Conservation (phyloP, 1,139 yeast species). For the Debaryomyces sp. region DNA sequence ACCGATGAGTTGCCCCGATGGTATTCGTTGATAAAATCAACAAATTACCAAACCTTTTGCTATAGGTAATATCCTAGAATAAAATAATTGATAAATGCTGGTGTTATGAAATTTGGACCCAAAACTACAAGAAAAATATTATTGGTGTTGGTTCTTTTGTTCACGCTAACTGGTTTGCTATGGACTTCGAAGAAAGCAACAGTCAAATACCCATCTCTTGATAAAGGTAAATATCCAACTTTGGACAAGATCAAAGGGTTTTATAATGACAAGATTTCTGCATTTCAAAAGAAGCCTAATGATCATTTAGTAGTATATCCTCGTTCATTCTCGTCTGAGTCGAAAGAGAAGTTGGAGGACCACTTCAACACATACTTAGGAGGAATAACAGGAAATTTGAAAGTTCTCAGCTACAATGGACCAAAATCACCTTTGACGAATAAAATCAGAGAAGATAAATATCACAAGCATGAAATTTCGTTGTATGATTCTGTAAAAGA, state of each 20-base stretch:
- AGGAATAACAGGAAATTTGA: conserved; percentile 4
- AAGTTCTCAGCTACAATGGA: conserved; percentile 17
- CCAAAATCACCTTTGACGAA: conserved; percentile 9
- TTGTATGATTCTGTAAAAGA: conserved; percentile 22
- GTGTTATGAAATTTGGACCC: background rate
- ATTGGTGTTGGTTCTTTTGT: background rate
- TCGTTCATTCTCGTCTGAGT: background rate
- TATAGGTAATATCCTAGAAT: no score
- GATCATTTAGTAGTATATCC: conserved; percentile 1
- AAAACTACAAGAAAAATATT: background rate
- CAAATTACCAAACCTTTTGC: background rate
- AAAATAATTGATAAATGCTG: background rate
- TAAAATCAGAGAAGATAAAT: conserved; percentile 14
- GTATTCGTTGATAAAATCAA: background rate
- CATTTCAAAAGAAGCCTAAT: background rate
- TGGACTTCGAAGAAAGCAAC: background rate
- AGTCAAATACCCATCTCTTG: background rate
- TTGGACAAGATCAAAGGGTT: background rate
- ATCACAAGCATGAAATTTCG: conserved; percentile 14
- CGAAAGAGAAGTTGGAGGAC: conserved; percentile 11
- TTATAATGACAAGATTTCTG: background rate
- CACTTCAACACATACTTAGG: conserved; percentile 16
- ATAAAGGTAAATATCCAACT: background rate
- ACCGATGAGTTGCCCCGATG: background rate
- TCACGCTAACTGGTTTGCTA: background rate